Evolutionary conservation across 345 rosid genomes (phyloP), one percentile per base, ranked within the genome.

Genomic region (Eutrema heterophyllum): DNA sequence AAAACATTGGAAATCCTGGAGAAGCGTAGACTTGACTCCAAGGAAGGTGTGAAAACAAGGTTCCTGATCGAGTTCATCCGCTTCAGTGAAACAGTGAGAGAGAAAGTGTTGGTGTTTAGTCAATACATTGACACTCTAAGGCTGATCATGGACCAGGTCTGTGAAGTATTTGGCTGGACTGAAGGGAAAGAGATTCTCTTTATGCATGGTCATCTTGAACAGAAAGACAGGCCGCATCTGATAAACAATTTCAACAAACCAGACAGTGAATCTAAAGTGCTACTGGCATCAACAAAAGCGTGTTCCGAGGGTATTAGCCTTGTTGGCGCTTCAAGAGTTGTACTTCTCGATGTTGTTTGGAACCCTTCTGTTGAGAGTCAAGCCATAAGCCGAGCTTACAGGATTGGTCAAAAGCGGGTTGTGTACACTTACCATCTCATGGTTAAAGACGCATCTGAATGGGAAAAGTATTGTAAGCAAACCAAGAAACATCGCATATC

Each of bases 351-450:
- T 51, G 92, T 89, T 5, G 85, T 84, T 15, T 91, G 96, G 97
- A 94, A 94, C 72, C 98, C 97, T 2, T 78, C 94, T 1, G 93
- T 91, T 4, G 96, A 84, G 68, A 85, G 84, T 46, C 97, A 94
- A 82, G 97, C 97, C n/a, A 87, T 91, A 60, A 80, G 93, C 40
- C 84, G 93, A 0, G 96, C 92, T 9, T 88, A 81, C 71, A 82
- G 97, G 64, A 81, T 86, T 14, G 97, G 98, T 0, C 96, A 94
- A 78, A 77, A 80, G 67, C 81, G 76, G 9, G 69, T 85, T 32
- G 98, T 94, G 3, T 71, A 86, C 70, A 64, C 81, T 5, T 94
- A 91, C 72, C 95, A 87, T 74, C 87, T 94, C 27, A 76, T 94
- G 46, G 76, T 75, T 4, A 80, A 77, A 2, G 90, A 78, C 30